Conservation (phyloP, 2,329 filamentous ascomycete species). For the Botrytis fabae region DNA sequence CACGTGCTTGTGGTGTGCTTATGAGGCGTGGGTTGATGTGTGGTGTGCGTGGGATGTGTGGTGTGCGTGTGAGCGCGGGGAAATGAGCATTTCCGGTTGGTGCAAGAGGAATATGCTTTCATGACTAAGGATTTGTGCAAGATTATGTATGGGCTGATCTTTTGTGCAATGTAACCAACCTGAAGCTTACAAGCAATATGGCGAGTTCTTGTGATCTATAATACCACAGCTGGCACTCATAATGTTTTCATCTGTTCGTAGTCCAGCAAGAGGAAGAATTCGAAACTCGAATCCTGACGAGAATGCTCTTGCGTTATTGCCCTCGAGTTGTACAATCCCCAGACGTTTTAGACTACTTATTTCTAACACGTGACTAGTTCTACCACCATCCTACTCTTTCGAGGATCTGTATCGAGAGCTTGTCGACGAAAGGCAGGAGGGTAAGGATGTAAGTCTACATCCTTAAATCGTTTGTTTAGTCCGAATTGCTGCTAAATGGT, state of each 20-base stretch:
- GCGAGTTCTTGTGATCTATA: neutral
- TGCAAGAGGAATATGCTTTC: neutral
- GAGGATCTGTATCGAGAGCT: slow-evolving; percentile 26
- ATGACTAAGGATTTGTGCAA: neutral
- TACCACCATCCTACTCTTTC: neutral
- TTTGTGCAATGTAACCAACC: neutral
- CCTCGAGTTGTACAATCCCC: slow-evolving; percentile 7
- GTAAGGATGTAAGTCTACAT: slow-evolving; percentile 23
- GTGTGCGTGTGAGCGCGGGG: neutral
- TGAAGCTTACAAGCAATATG: neutral
- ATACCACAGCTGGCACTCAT: neutral
- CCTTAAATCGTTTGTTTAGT: fast-evolving
- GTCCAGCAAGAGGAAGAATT: neutral
- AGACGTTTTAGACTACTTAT: neutral
- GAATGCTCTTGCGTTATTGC: neutral
- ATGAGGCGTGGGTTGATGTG: too few relatives aligned
- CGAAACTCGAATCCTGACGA: neutral
- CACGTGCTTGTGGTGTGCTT: neutral
- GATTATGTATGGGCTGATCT: neutral
- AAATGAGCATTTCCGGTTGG: neutral
- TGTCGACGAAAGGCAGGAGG: neutral
- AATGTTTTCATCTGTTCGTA: slow-evolving; percentile 22
- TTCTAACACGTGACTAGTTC: slow-evolving; percentile 15
- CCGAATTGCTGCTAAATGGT: neutral
- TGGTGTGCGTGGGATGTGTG: too few relatives aligned